Evolutionary conservation across 129 eudicot species (phyloP), one percentile per base, ranked within the genome.

Genomic region (Tagetes patula): DNA sequence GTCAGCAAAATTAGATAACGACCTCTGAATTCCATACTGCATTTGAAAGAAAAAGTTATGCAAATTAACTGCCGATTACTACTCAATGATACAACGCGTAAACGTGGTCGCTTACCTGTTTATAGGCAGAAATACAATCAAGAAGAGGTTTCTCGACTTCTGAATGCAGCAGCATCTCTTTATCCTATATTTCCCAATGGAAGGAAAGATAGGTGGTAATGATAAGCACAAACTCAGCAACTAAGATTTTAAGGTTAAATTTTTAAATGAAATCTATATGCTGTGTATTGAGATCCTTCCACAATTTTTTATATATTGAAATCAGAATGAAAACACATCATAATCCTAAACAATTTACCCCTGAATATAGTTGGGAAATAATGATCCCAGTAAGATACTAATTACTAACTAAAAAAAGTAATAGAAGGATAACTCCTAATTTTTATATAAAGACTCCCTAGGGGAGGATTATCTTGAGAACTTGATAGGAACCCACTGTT

Each of bases 71-170:
- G 4, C 43, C 69, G 20, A 20, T 41, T 52, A 58, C 39, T 1
- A 50, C 11, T 0, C 46, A 48, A 3, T 30, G n/a, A n/a, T 39
- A 74, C 39, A 14, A 74, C 33, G 49, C 9, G 36, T 14, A 59
- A 59, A 33, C n/a, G 1, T 58, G 3, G 65, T 7, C 0, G 27
- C 27, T 48, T 88, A 91, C 97, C 96, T 86, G 82, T 81, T 76
- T 86, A 79, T 70, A 88, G 13, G 96, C 86, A 61, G 90, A 83
- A 55, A 91, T 79, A 82, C 96, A 91, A 52, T 81, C 85, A 73
- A 69, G 83, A 77, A 88, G 85, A 56, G 86, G 77, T 45, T 77
- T 79, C 78, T 82, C 87, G 48, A 91, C 89, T 56, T 80, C 85
- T 30, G 70, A 11, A 64, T 62, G 74, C 27, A 34, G 9, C 63